Evolutionary conservation across 148 eudicot species (phyloP).

Genomic region (Fagopyrum esculentum): DNA sequence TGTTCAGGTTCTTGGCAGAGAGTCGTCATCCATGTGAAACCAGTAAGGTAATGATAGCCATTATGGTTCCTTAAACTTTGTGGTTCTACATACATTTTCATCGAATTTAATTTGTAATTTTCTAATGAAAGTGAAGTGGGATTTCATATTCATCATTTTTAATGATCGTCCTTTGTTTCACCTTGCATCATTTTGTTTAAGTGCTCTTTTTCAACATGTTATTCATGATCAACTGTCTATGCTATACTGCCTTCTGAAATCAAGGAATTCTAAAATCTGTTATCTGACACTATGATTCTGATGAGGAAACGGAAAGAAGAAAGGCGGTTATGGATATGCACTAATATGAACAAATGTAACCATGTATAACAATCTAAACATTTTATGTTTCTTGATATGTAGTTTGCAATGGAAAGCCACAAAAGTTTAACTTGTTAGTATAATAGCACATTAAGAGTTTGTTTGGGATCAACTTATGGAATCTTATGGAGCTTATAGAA

Average conservation of each 20-base stretch:
- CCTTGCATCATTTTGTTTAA: not conserved
- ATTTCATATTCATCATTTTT: not conserved
- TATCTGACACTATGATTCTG: not conserved
- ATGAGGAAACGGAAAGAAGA: not conserved
- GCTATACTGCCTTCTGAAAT: not conserved
- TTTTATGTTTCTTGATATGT: not conserved
- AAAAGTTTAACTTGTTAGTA: not conserved
- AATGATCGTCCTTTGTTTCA: not conserved
- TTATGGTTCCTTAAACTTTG: not conserved
- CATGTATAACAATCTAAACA: not conserved
- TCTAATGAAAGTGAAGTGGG: not conserved
- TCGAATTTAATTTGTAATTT: not conserved
- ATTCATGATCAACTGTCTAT: not conserved
- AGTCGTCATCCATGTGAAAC: constrained; percentile 53
- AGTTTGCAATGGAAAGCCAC: too few relatives aligned
- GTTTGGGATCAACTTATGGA: too few relatives aligned
- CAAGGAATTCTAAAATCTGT: not conserved
- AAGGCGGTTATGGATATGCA: not conserved
- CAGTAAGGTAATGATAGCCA: constrained; percentile 44
- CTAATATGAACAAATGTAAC: not conserved
- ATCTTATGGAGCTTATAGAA: too few relatives aligned
- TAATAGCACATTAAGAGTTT: too few relatives aligned
- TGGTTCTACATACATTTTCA: not conserved
- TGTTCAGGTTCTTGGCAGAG: constrained; percentile 57
- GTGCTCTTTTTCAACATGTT: not conserved